Percentiles rank a stretch among this genome's conserved stretches.
Evolutionary conservation across 2,329 filamentous ascomycete species (phyloP).

Genomic region (Cladosporium halotolerans): DNA sequence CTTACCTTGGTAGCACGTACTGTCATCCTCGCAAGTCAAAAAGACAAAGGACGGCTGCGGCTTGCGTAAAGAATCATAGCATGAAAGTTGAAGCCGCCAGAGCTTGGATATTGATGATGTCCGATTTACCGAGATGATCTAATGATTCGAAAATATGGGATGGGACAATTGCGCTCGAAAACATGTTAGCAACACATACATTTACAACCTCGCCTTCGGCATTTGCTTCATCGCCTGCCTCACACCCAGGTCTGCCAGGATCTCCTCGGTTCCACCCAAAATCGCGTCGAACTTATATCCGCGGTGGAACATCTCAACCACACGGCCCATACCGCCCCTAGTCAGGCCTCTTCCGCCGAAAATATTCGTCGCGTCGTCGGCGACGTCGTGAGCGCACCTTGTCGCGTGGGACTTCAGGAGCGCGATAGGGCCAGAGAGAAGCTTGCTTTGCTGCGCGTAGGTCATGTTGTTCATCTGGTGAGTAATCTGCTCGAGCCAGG

Average conservation of each 20-base stretch:
- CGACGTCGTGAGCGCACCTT: constrained; percentile 71
- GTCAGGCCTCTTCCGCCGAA: constrained; percentile 78
- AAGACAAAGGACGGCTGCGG: too few relatives aligned
- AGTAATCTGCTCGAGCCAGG: constrained; percentile 77
- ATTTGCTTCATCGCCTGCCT: constrained; percentile 78
- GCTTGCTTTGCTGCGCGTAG: constrained; percentile 67
- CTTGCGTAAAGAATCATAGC: too few relatives aligned
- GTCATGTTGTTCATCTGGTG: constrained; percentile 86
- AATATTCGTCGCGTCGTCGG: constrained; percentile 78
- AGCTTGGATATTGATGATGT: too few relatives aligned
- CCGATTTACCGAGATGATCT: too few relatives aligned
- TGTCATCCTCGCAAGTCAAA: too few relatives aligned
- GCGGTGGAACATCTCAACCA: constrained; percentile 78
- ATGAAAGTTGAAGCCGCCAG: too few relatives aligned
- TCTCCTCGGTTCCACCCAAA: constrained; percentile 75
- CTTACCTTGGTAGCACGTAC: too few relatives aligned
- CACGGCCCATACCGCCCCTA: constrained; percentile 72
- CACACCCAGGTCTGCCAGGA: constrained; percentile 73
- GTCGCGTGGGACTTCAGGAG: constrained; percentile 75
- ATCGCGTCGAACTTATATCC: constrained; percentile 67
- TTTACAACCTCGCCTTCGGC: constrained; percentile 73
- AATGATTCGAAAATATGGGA: too few relatives aligned
- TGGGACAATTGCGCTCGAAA: too few relatives aligned
- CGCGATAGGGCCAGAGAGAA: constrained; percentile 74
- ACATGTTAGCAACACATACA: too few relatives aligned